A percentile compares a stretch with the other conserved stretches of the same genome.
Evolutionary conservation across 169 alveolate genomes (phyloP).

Genomic region (Plasmodium yoelii): DNA sequence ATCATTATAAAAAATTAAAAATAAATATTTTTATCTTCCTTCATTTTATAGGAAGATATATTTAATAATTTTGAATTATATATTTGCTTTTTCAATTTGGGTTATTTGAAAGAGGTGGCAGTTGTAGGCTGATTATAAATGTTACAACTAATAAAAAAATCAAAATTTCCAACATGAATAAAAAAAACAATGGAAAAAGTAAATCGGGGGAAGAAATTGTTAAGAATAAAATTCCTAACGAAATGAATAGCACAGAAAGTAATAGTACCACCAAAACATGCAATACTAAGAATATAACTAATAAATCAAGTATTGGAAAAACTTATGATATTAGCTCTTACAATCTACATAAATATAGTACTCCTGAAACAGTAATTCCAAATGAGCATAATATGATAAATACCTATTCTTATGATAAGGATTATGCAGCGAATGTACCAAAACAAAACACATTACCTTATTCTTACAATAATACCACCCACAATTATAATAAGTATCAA

Average conservation of each 20-base stretch:
- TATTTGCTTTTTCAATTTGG: too few species aligned
- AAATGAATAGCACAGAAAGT: not conserved
- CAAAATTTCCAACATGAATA: slow-evolving; percentile 25
- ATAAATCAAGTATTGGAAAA: not conserved
- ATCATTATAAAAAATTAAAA: too few species aligned
- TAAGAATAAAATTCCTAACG: slow-evolving; percentile 21
- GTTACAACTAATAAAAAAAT: not conserved
- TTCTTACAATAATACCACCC: not conserved
- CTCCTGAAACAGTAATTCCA: slow-evolving; percentile 3
- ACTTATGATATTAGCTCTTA: slow-evolving; percentile 12
- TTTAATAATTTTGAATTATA: too few species aligned
- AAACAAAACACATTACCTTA: slow-evolving; percentile 5
- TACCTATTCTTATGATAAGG: slow-evolving; percentile 1
- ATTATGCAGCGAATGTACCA: not conserved
- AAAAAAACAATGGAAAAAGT: slow-evolving; percentile 13
- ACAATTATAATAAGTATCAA: not conserved
- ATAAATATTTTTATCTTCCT: too few species aligned
- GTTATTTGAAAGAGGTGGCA: too few species aligned
- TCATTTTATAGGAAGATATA: too few species aligned
- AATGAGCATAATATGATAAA: not conserved
- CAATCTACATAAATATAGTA: not conserved
- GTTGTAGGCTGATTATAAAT: too few species aligned
- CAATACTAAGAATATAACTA: not conserved
- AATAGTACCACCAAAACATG: not conserved
- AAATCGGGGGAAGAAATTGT: not conserved